phyloP scores from a whole-genome alignment of 1,139 yeast genomes.

The Blastobotrys arbuscula region DNA sequence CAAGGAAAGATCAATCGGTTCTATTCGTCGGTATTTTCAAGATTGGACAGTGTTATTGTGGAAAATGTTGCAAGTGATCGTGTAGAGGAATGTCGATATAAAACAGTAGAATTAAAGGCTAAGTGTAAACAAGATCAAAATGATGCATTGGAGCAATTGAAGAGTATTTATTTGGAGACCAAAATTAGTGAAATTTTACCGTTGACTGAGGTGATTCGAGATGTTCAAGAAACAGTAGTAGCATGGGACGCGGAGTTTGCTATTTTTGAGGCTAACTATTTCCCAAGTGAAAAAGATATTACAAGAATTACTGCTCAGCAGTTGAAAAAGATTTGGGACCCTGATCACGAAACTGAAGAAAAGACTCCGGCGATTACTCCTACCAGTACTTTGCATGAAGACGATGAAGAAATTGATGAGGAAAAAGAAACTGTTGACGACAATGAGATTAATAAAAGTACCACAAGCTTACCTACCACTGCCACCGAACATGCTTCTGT shows the following conservation, averaged over 20 bases:
- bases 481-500: neutral
- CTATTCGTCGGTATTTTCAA: conserved; percentile 65
- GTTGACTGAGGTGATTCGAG: conserved; percentile 62
- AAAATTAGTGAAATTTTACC: conserved; percentile 62
- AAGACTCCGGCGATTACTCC: conserved; percentile 8
- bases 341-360: conserved; percentile 36
- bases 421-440: neutral
- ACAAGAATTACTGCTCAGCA: conserved; percentile 88
- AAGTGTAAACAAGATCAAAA: conserved; percentile 50
- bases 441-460: conserved; percentile 1
- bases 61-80: conserved; percentile 69
- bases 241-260: conserved; percentile 83
- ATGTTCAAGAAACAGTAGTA: conserved; percentile 76
- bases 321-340: conserved; percentile 66
- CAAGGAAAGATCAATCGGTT: conserved; percentile 51
- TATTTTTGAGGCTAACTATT: conserved; percentile 69
- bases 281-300: conserved; percentile 92
- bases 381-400: conserved; percentile 20
- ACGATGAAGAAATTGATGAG: neutral
- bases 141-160: conserved; percentile 43
- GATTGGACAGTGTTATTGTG: conserved; percentile 73
- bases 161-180: conserved; percentile 50
- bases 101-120: conserved; percentile 53
- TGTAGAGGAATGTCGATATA: conserved; percentile 59
- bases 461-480: conserved; percentile 5